Base-by-base conservation (phyloP, 495 filamentous ascomycete species). In the Staphylotrichum longicolle region DNA sequence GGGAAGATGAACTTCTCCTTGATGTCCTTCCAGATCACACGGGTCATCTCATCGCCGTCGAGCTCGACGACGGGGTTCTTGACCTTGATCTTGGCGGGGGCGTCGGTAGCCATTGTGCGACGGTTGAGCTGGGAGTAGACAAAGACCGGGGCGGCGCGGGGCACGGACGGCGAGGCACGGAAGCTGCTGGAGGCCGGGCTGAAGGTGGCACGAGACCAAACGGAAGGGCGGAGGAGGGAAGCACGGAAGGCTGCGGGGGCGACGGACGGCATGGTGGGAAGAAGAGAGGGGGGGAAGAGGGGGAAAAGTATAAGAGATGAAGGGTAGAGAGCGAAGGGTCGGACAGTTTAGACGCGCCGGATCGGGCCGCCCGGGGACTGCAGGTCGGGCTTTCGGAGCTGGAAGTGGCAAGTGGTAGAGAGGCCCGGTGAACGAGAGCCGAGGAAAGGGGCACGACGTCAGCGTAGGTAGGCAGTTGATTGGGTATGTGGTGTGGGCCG, bases 1-100 rank as follows among this genome's bases (percentile, higher is more conserved):
- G 92, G 92, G 78, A 85, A 80, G 75, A 96, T 96, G 80, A 96
- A 92, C 84, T 94, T 96, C 74, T 97, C 86, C 82, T 96, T 96
- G 82, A 98, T 98, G 71, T 91, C 86, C 79, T 97, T 80, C 94
- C 94, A 98, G 79, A 98, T 98, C 68, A 98, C 91, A 69, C 94
- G 84, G 62, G 94, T 98, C 94, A 98, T 98, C 85, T 98, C 94
- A 82, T 98, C 94, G 69, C 94, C 94, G 75, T 98, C 94, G 71
- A 98, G 82, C 76, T 93, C 91, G 75, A 98, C 94, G 70, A 98
- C 86, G 61, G 94, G 94, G 77, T 95, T 98, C 85, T 93, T 88
- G 73, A 97, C 93, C 82, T 94, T 91, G 82, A 97, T 97, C 86
- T 96, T 96, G 64, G 66, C 59, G 58, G 66, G 64, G 59, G 51